A percentile compares a stretch with the other conserved stretches of the same genome.
phyloP scores from a whole-genome alignment of 208 protist species.

The Polymyxa betae region DNA sequence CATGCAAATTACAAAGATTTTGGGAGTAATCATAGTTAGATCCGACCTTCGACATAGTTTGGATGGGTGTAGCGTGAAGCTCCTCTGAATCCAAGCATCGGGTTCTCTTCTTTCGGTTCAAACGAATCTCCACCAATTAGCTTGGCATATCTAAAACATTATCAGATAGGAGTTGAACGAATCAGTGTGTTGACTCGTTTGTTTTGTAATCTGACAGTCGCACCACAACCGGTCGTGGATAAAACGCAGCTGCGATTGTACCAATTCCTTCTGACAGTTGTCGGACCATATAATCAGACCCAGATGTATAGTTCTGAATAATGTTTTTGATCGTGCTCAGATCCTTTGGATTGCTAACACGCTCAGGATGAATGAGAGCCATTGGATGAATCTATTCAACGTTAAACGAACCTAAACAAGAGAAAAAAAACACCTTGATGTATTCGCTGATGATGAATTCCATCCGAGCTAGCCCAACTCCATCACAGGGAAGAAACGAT shows the following conservation, averaged over 20 bases:
- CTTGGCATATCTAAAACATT: not conserved
- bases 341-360: not conserved
- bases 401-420: not conserved
- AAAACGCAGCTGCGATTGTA: constrained; percentile 67
- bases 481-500: constrained; percentile 42
- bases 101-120: constrained; percentile 69
- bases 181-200: constrained; percentile 63
- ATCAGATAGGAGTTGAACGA: not conserved
- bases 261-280: constrained; percentile 58
- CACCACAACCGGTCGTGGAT: constrained; percentile 67
- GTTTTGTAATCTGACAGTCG: constrained; percentile 71
- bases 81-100: constrained; percentile 68
- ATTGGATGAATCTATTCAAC: constrained; percentile 31
- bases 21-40: not conserved
- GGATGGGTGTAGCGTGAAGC: constrained; percentile 65
- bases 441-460: constrained; percentile 49
- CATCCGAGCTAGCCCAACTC: constrained; percentile 30
- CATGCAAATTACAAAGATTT: not conserved
- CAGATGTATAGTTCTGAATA: constrained; percentile 2
- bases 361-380: constrained; percentile 25
- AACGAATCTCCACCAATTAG: constrained; percentile 62
- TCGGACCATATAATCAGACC: constrained; percentile 3
- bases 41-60: constrained; percentile 51
- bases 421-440: not conserved
- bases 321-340: not conserved